Conservation (phyloP, 108 stramenopile genomes). For the Skeletonema marinoi region DNA sequence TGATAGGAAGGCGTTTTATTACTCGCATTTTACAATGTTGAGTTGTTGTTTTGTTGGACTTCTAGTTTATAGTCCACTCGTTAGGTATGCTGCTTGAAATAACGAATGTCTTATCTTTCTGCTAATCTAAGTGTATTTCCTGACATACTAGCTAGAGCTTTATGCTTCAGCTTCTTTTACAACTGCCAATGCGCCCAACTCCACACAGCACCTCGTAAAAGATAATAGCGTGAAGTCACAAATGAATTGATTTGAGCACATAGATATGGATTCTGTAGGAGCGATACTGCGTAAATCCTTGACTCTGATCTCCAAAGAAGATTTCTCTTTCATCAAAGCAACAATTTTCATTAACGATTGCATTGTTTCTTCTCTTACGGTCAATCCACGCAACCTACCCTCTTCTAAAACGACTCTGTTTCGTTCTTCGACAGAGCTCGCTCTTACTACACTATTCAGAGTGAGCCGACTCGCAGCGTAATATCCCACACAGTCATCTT, state of each 20-base stretch:
- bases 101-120: not conserved
- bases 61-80: constrained; percentile 57
- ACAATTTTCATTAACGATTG: constrained; percentile 42
- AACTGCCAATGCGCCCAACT: constrained; percentile 73
- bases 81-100: constrained; percentile 24
- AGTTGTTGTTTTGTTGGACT: constrained; percentile 49
- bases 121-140: not conserved
- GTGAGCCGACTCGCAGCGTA: constrained; percentile 45
- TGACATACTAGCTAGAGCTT: not conserved
- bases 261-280: not conserved
- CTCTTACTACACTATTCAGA: constrained; percentile 46
- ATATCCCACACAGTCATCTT: constrained; percentile 51
- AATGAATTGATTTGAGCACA: constrained; percentile 18
- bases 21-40: constrained; percentile 52
- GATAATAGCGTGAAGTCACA: constrained; percentile 75
- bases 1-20: constrained; percentile 60
- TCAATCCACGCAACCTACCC: constrained; percentile 46
- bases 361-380: constrained; percentile 57
- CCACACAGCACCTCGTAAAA: constrained; percentile 76
- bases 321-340: constrained; percentile 18
- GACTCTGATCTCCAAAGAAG: constrained; percentile 13
- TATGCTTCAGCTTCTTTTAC: constrained; percentile 4
- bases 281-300: constrained; percentile 25
- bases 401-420: constrained; percentile 34
- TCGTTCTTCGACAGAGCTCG: constrained; percentile 65